Base-by-base conservation (phyloP, 495 filamentous ascomycete species). In the Hypoxylon intermedium region DNA sequence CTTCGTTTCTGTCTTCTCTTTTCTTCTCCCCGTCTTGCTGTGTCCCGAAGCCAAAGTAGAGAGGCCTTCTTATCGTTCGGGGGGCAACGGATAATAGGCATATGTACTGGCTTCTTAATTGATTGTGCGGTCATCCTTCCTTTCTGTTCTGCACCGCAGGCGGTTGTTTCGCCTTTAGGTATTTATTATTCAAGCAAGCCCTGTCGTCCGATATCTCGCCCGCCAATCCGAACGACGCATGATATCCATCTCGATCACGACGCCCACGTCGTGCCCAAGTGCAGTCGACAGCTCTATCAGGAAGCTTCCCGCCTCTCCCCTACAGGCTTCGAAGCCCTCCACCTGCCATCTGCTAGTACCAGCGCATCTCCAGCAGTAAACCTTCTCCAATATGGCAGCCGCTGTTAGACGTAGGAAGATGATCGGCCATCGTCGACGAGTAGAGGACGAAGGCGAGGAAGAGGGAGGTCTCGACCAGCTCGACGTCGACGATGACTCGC, bases 381-480 rank as follows among this genome's bases (percentile, higher is more conserved):
- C 11, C 31, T 30, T 53, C 34, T 51, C 37, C 75, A 72, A 67
- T n/a, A 89, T 91, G 88, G 65, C 65, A 43, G 84, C 82, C 68
- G 77, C 77, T 46, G 72, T 77, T 64, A 83, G 82, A 73, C 85
- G 87, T 74, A 88, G 83, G 76, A 87, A 89, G 66, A 78, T 88
- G 69, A 85, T 90, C 75, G 85, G 87, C 54, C 89, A 88, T 71
- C 87, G 90, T 66, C 83, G 91, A 68, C 82, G 86, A 68, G 80
- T 88, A 55, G 90, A 92, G 67, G 91, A 96, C 62, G 91, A 94
- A 63, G 89, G 85, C 56, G 86, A 88, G 65, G 85, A 88, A 28
- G 89, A 91, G 53, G 88, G 87, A 58, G 84, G 84, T 50, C 83
- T 81, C 40, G 78, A 88, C 49, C 80, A 77, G 53, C 83, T 85